Evolutionary conservation across 768 basidiomycete genomes (phyloP), one percentile per base, ranked within the genome.

Genomic region (Suillus occidentalis): DNA sequence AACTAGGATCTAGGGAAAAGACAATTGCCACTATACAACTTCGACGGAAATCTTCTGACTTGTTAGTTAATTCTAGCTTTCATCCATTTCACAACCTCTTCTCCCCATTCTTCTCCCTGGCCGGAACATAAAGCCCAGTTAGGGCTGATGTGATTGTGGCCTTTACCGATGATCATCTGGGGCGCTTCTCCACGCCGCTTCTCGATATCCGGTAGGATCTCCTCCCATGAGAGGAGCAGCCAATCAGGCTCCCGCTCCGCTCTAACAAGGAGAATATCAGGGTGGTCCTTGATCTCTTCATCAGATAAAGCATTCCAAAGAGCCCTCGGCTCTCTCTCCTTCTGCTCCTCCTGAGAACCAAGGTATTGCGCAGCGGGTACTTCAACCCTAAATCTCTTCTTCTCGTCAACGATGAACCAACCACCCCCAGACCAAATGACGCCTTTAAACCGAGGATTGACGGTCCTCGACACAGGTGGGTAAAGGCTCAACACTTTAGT

Each of bases 121-220:
- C 88, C 88, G 2, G 81, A 83, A 4, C 78, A 72, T 63, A 88
- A 69, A 16, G 80, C 81, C 77, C 78, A 81, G 58, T 82, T 80
- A 16, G 81, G 69, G 65, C 88, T 90, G 63, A 90, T 76, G 68
- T 90, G 89, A 72, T 90, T 90, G 66, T 91, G 89, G 0, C 84
- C 84, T 64, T 71, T 70, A 0, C 78, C 82, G 31, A 85, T 69
- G 20, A 84, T 68, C 52, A 75, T 76, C 66, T 69, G 70, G 13
- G 81, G 72, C 28, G 70, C 60, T 63, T 70, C 69, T 5, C 76
- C 78, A 9, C 79, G 67, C 58, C 74, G 78, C 47, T 75, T 77
- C 61, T 75, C 72, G 43, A 88, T 70, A 16, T 73, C 76, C 47
- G 75, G 70, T 60, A 71, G 71, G 70, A 88, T 85, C 14, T 76